Evolutionary conservation across 2,329 filamentous ascomycete species (phyloP).

Genomic region (Simplicillium sp.): DNA sequence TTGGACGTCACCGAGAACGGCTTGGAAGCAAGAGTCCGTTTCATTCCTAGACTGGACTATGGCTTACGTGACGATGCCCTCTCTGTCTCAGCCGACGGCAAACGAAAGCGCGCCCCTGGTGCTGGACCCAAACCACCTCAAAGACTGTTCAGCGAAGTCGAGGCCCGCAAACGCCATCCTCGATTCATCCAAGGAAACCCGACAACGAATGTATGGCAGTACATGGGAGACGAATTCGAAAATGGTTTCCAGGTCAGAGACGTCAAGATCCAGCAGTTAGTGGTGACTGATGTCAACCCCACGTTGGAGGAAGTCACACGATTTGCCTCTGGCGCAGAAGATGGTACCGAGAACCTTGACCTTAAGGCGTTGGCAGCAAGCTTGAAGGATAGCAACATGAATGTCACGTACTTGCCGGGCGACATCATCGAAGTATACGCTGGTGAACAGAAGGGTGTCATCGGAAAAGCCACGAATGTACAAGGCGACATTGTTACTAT

Average conservation of each 20-base stretch:
- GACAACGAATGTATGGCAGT: slow-evolving; percentile 73
- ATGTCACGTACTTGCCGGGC: slow-evolving; percentile 79
- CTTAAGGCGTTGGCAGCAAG: slow-evolving; percentile 84
- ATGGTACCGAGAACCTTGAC: slow-evolving; percentile 90
- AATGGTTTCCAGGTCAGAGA: slow-evolving; percentile 92
- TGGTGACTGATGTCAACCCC: slow-evolving; percentile 85
- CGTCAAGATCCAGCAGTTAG: slow-evolving; percentile 78
- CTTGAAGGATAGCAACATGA: slow-evolving; percentile 72
- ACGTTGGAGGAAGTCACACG: slow-evolving; percentile 92
- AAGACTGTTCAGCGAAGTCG: slow-evolving; percentile 83
- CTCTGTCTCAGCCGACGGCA: slow-evolving; percentile 45
- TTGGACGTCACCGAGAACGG: slow-evolving; percentile 90
- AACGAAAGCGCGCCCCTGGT: slow-evolving; percentile 65
- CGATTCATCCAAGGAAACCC: slow-evolving; percentile 54
- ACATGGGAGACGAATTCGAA: slow-evolving; percentile 81
- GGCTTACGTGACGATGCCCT: slow-evolving; percentile 69
- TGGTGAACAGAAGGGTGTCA: slow-evolving; percentile 86
- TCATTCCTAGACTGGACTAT: slow-evolving; percentile 89
- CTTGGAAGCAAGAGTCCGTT: slow-evolving; percentile 73
- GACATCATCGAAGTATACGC: slow-evolving; percentile 96
- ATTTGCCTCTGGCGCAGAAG: slow-evolving; percentile 80
- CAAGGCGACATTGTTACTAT: slow-evolving; percentile 89
- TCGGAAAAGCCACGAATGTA: slow-evolving; percentile 77
- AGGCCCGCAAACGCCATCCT: slow-evolving; percentile 81
- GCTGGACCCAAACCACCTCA: slow-evolving; percentile 69